Percentiles rank a stretch among this genome's conserved stretches.
phyloP scores from a whole-genome alignment of 2,329 filamentous ascomycete species.

The Penicillium sp. region DNA sequence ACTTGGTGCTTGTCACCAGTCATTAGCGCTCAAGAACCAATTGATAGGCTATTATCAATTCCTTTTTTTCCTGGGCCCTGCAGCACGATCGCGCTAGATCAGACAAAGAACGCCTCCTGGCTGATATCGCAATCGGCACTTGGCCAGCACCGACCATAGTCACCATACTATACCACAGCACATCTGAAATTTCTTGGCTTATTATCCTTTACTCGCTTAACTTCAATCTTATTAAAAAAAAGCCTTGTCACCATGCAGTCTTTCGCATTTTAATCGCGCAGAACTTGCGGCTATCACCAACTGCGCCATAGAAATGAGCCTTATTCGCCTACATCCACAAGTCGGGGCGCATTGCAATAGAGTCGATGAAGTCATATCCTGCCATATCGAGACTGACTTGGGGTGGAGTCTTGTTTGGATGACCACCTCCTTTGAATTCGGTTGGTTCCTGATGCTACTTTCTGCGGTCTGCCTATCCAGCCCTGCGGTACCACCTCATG shows the following conservation, averaged over 20 bases:
- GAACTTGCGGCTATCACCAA: conserved; percentile 28
- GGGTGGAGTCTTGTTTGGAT: background rate
- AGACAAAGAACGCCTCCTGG: background rate
- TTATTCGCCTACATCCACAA: conserved; percentile 3
- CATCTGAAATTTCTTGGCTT: background rate
- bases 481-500: background rate
- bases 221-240: background rate
- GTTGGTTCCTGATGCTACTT: background rate
- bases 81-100: conserved; percentile 7
- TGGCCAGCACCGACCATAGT: background rate
- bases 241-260: conserved; percentile 13
- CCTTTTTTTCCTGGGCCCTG: background rate
- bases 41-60: conserved; percentile 21
- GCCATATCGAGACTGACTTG: background rate
- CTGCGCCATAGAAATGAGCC: conserved; percentile 22
- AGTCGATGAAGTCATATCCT: background rate
- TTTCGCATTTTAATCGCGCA: background rate
- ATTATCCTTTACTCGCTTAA: background rate
- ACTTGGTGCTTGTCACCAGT: conserved; percentile 8
- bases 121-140: conserved; percentile 5
- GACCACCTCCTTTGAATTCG: background rate
- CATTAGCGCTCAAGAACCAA: conserved; percentile 8
- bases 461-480: background rate
- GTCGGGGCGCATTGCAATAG: background rate
- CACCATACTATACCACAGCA: background rate